These are phyloP conservation scores for Colletotrichum caudatum DNA, from an alignment of 2,329 filamentous ascomycete genomes.

Conservation along the genomic window DNA sequence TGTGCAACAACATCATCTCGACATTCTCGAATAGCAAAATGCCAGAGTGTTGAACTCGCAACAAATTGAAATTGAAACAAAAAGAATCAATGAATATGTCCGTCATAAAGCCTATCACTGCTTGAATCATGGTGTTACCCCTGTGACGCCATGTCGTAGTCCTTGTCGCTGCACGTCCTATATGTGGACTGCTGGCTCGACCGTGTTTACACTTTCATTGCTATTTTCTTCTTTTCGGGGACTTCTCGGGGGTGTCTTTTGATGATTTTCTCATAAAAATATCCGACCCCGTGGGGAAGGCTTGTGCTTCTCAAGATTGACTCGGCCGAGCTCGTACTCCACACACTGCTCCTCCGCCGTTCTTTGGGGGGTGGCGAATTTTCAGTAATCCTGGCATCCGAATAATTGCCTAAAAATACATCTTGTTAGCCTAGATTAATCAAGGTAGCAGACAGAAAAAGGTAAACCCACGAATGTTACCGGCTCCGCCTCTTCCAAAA, in stretches of 20 bases:
- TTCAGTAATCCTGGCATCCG: conserved; percentile 11
- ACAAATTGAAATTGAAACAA: neutral
- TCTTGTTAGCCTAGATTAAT: neutral
- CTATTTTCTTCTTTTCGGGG: neutral
- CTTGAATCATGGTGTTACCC: neutral
- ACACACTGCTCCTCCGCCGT: conserved; percentile 16
- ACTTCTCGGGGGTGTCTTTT: neutral
- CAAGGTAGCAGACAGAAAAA: neutral
- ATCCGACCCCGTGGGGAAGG: conserved; percentile 13
- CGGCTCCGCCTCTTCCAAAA: conserved; percentile 25
- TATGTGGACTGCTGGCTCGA: too few relatives aligned
- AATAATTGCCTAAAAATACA: conserved; percentile 15
- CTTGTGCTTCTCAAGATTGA: neutral
- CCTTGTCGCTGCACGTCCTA: neutral
- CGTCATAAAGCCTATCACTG: neutral
- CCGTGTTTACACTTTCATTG: too few relatives aligned
- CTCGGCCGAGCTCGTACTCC: conserved; percentile 15
- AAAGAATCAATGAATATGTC: neutral
- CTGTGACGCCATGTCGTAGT: neutral
- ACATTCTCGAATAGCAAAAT: too few relatives aligned
- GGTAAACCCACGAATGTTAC: conserved; percentile 26
- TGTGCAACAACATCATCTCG: neutral
- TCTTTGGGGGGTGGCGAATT: neutral
- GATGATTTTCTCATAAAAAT: conserved; percentile 5
- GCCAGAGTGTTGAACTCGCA: neutral